These are phyloP conservation scores for Casuarina cunninghamiana DNA, from an alignment of 306 rosid genomes.

Conservation along the genomic window DNA sequence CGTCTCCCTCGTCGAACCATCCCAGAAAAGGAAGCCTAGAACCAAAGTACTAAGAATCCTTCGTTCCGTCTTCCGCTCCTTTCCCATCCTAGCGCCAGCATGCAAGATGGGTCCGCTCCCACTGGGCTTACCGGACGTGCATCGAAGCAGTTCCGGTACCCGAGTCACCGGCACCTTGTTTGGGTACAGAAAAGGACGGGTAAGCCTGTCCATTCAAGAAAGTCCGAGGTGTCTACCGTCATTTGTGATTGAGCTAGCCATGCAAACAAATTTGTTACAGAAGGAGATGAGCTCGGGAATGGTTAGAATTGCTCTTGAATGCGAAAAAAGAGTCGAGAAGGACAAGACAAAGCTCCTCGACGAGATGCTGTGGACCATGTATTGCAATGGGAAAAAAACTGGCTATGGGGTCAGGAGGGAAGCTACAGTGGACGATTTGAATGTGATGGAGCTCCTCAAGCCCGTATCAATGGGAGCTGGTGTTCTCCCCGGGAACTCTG, in stretches of 20 bases:
- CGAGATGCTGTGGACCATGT: conserved; percentile 76
- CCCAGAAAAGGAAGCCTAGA: conserved; percentile 41
- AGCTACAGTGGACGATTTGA: conserved; percentile 59
- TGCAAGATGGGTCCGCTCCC: conserved; percentile 59
- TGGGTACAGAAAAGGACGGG: conserved; percentile 70
- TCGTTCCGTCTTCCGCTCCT: conserved; percentile 66
- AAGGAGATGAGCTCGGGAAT: conserved; percentile 70
- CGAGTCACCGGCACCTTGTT: conserved; percentile 64
- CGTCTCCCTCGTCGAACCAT: conserved; percentile 59
- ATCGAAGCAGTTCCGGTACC: conserved; percentile 3
- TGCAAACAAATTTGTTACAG: conserved; percentile 58
- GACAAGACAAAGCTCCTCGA: conserved; percentile 54
- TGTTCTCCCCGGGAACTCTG: conserved; percentile 53
- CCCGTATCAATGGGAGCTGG: conserved; percentile 86
- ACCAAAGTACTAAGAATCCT: conserved; percentile 50
- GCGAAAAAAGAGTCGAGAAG: conserved; percentile 67
- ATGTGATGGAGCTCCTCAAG: conserved; percentile 67
- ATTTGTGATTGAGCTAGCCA: conserved; percentile 60
- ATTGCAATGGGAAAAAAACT: conserved; percentile 70
- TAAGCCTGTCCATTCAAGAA: conserved; percentile 68
- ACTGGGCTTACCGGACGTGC: conserved; percentile 14
- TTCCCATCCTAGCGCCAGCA: conserved; percentile 65
- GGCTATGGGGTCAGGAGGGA: conserved; percentile 77
- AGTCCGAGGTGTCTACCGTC: conserved; percentile 49
- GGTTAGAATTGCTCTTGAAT: conserved; percentile 78